These are phyloP conservation scores for Penicillium manginii DNA, from an alignment of 495 filamentous ascomycete species.

Conservation along the genomic window DNA sequence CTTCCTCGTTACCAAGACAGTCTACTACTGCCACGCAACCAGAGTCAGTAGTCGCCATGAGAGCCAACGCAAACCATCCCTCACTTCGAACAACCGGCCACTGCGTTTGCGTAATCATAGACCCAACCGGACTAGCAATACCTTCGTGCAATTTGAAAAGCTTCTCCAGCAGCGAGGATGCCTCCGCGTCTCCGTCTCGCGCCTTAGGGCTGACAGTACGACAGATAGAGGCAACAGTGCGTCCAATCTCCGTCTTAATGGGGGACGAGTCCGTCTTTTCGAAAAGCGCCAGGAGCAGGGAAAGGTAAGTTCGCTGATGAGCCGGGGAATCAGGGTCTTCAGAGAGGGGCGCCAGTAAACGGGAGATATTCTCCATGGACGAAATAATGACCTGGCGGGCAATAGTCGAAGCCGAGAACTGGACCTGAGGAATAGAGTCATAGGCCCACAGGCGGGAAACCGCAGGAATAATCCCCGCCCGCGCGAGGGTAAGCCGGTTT, in stretches of 20 bases:
- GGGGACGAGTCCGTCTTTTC: conserved; percentile 61
- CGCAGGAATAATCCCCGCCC: conserved; percentile 52
- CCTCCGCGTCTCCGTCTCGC: conserved; percentile 31
- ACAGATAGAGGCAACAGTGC: conserved; percentile 65
- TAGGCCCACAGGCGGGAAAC: conserved; percentile 65
- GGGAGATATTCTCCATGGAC: conserved; percentile 59
- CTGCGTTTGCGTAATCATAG: conserved; percentile 67
- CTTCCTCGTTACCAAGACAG: conserved; percentile 51
- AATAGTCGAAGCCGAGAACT: conserved; percentile 69
- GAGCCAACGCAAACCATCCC: conserved; percentile 72
- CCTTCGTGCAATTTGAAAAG: conserved; percentile 57
- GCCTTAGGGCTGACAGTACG: conserved; percentile 55
- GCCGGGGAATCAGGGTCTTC: conserved; percentile 43
- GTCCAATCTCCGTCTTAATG: conserved; percentile 74
- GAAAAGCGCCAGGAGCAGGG: conserved; percentile 61
- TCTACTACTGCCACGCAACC: conserved; percentile 56
- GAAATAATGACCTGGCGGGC: conserved; percentile 66
- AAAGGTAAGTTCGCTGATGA: conserved; percentile 55
- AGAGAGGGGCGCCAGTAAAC: conserved; percentile 45
- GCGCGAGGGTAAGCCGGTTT: conserved; percentile 64
- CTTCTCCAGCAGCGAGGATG: conserved; percentile 37
- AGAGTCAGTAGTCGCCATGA: conserved; percentile 60
- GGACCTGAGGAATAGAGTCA: conserved; percentile 66
- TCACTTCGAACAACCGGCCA: conserved; percentile 74
- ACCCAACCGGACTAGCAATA: conserved; percentile 58